These are phyloP conservation scores for Suhomyces emberorum DNA, from an alignment of 805 yeast species.

Conservation along the genomic window DNA sequence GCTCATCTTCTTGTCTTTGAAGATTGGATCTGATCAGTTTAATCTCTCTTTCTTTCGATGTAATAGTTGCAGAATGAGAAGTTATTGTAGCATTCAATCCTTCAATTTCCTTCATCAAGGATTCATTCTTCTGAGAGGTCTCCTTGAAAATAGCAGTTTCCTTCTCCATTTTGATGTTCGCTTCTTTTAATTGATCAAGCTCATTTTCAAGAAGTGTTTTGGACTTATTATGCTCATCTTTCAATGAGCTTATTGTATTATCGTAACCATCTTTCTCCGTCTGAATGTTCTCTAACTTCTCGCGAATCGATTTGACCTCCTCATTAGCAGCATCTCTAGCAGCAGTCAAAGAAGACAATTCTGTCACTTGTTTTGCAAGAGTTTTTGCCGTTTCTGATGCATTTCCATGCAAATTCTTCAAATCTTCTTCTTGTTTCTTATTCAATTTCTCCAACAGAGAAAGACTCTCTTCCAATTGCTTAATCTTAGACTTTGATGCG, in stretches of 20 bases:
- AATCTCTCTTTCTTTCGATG: conserved; percentile 13
- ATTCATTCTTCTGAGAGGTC: conserved; percentile 8
- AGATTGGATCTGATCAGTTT: conserved; percentile 10
- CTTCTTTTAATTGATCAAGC: conserved; percentile 7
- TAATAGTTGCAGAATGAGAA: conserved; percentile 6
- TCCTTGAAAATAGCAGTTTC: conserved; percentile 10
- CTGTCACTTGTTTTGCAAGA: conserved; percentile 7
- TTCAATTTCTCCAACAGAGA: conserved; percentile 27
- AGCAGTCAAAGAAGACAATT: conserved; percentile 8
- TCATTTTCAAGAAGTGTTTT: conserved; percentile 5
- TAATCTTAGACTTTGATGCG: conserved; percentile 25
- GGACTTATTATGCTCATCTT: conserved; percentile 8
- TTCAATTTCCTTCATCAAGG: conserved; percentile 11
- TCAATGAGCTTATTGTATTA: conserved; percentile 7
- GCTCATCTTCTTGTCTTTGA: conserved; percentile 11
- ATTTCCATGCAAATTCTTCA: conserved; percentile 27
- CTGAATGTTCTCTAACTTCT: conserved; percentile 6
- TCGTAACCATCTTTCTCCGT: conserved; percentile 10
- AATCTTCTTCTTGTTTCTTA: conserved; percentile 30
- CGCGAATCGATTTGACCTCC: conserved; percentile 7
- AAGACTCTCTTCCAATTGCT: conserved; percentile 26
- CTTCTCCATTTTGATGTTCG: conserved; percentile 6
- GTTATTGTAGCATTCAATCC: conserved; percentile 12
- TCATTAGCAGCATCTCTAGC: conserved; percentile 6
- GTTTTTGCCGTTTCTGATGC: conserved; percentile 11